Base-by-base conservation (phyloP, 441 rosid species). In the Euphorbia celastroides region DNA sequence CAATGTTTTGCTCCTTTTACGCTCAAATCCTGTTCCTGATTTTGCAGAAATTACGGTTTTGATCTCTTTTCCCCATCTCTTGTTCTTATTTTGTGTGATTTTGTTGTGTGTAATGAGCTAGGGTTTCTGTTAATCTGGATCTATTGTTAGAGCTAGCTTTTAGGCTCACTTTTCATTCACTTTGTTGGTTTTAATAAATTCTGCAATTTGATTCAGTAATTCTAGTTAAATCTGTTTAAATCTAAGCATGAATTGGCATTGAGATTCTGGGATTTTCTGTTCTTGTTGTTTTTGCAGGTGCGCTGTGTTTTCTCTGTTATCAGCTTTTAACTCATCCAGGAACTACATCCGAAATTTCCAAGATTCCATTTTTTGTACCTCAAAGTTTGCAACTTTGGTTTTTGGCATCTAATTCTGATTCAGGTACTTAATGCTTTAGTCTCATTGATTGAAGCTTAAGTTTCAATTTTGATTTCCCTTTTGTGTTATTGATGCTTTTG, bases 21-120 rank as follows among this genome's bases (percentile, higher is more conserved):
- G 85, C 72, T 69, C 78, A 79, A 80, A 74, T 84, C 80, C 67
- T 79, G 57, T 63, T 67, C 67, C 20, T 56, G 50, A 75, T 74
- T 67, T 42, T 82, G 73, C 72, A 74, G 68, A 71, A 79, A 68
- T 72, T 75, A 75, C 71, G 89, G 92, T 84, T 60, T 60, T 77
- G 55, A 56, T 56, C 76, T 67, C 61, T 3, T 12, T 68, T 57
- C 42, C 8, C 28, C 50, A 59, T 20, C 20, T 68, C 16, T 28
- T 26, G 22, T 60, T 48, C n/a, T n/a, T n/a, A 7, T 34, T 16
- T 26, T n/a, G 42, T 32, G 34, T 14, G 38, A 19, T 26, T 57
- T 17, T 23, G 42, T 14, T 20, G 54, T 48, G n/a, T 44, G 22
- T 3, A n/a, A 17, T 17, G 16, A 11, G 27, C 58, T 72, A 65